A percentile compares a stretch with the other conserved stretches of the same genome.
Conservation (phyloP, 169 alveolate species). For the Cryptosporidium tyzzeri region DNA sequence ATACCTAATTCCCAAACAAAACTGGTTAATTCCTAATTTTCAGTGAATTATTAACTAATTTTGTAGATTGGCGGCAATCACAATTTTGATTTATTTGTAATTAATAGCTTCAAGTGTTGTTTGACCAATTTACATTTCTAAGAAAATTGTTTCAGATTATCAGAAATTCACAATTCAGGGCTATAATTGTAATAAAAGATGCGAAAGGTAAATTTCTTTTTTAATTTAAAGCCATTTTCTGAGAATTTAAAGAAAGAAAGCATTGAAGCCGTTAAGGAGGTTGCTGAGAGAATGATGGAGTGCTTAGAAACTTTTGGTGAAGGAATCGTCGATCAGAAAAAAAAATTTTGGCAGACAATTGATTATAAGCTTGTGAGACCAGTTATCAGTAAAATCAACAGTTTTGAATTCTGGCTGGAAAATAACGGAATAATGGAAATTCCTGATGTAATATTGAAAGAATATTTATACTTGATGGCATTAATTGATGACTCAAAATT, state of each 20-base stretch:
- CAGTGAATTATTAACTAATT: background rate
- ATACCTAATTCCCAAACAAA: background rate
- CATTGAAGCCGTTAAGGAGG: constrained; percentile 23
- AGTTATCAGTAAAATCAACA: constrained; percentile 22
- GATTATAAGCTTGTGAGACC: constrained; percentile 33
- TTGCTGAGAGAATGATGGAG: constrained; percentile 44
- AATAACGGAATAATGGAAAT: constrained; percentile 46
- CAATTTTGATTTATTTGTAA: background rate
- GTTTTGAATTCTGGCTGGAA: constrained; percentile 41
- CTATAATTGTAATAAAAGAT: background rate
- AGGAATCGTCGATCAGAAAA: background rate
- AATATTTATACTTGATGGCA: constrained; percentile 24
- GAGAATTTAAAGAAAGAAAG: constrained; percentile 19
- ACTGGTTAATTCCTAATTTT: background rate
- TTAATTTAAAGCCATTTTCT: constrained; percentile 22
- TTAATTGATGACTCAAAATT: constrained; percentile 13
- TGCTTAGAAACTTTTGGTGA: background rate
- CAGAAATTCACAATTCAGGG: background rate
- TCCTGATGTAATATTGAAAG: constrained; percentile 21
- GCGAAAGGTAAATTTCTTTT: constrained; percentile 50
- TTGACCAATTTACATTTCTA: background rate
- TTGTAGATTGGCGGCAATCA: constrained; percentile 13
- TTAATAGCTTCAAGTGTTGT: constrained; percentile 2
- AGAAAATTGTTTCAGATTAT: background rate
- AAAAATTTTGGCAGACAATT: constrained; percentile 16